Evolutionary conservation across 2,329 filamentous ascomycete species (phyloP), one percentile per base, ranked within the genome.

Genomic region (Colletotrichum liaoningense): DNA sequence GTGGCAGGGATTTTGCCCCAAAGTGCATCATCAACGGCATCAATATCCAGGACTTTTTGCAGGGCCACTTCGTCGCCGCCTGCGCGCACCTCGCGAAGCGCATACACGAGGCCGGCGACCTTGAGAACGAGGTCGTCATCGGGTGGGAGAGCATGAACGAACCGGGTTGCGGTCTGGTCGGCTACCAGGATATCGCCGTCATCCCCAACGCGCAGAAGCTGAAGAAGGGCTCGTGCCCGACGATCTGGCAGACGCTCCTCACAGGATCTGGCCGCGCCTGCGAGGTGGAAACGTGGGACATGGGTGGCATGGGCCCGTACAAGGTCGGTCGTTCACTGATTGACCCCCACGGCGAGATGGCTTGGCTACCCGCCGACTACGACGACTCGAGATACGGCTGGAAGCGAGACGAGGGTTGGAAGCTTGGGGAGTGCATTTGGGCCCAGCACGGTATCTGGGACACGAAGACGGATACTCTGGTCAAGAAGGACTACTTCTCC

Each of bases 131-230:
- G 26, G 91, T 97, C 35, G 92, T 99, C 6, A 93, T 98, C 77
- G 97, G 97, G 2, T 99, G 96, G 94, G 97, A 99, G 85, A 98
- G 92, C 79, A 87, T 98, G 83, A 99, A 99, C 79, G 97, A 99
- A 83, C 97, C 97, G 1, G 97, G 97, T 81, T 90, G 94, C 79
- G 96, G 97, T 28, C 87, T 98, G 80, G 91, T 97, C 60, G 95
- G 95, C 14, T 93, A 94, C 79, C 89, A 92, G 73, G 95, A 98
- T 80, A 87, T 99, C 63, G 93, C 92, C 24, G 88, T 90, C 11
- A 93, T 98, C 66, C 97, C 97, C 1, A 89, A 90, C 70, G 95
- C 98, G 72, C 95, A 98, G 79, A 94, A 95, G 63, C 85, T 98
- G 63, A 95, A 97, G 79, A 97, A 98, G 81, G 95, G 95, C 19